Conservation (phyloP, 768 basidiomycete species). For the Paxillus ammoniavirescens region DNA sequence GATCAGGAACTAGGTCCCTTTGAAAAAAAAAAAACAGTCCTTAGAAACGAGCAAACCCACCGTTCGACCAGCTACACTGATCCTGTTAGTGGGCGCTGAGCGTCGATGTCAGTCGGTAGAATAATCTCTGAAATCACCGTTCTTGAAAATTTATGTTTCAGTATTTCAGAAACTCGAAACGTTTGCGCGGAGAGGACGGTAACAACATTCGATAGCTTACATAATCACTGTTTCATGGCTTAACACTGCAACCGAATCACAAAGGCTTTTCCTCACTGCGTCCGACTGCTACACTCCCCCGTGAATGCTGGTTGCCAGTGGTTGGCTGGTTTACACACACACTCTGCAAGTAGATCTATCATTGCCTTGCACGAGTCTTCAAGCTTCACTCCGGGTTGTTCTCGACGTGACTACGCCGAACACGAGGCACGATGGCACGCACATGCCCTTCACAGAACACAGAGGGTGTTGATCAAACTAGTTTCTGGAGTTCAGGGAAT, state of each 20-base stretch:
- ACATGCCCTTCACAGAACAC: conserved; percentile 55
- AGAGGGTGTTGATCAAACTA: conserved; percentile 50
- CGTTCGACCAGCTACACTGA: too few relatives aligned
- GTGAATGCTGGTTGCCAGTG: conserved; percentile 2
- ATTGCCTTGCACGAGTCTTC: conserved; percentile 7
- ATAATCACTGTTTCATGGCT: neutral
- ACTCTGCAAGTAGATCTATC: neutral
- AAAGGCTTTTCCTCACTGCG: neutral
- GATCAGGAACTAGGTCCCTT: too few relatives aligned
- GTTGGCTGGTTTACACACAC: conserved; percentile 6
- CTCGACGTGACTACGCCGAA: neutral
- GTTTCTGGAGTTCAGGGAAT: conserved; percentile 57
- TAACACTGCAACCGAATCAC: neutral
- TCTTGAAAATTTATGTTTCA: too few relatives aligned
- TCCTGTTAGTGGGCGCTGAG: too few relatives aligned
- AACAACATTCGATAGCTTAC: neutral
- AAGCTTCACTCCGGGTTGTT: neutral
- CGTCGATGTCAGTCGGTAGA: too few relatives aligned
- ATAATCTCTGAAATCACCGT: too few relatives aligned
- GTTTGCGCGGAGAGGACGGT: too few relatives aligned
- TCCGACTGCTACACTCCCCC: neutral
- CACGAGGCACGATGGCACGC: conserved; percentile 18
- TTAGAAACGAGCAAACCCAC: neutral
- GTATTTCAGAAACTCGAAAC: too few relatives aligned
- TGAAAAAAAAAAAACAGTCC: too few relatives aligned